phyloP scores from a whole-genome alignment of 495 filamentous ascomycete species.

The Barbatosphaeria neglecta region DNA sequence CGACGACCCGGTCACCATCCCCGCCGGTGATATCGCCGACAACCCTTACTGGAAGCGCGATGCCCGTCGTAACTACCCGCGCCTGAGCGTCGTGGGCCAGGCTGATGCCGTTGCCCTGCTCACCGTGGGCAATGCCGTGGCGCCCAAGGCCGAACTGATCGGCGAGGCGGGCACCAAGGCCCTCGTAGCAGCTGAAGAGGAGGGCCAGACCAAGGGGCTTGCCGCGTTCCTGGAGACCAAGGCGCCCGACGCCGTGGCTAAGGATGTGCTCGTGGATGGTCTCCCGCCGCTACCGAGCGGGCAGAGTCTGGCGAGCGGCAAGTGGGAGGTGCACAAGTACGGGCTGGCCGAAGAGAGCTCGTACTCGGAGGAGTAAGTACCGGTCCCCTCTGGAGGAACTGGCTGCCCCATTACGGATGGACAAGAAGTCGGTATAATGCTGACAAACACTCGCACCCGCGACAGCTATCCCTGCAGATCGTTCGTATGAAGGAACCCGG shows the following conservation, averaged over 20 bases:
- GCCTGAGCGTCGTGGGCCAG: slow-evolving; percentile 67
- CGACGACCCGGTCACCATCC: slow-evolving; percentile 80
- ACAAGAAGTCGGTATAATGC: too few species aligned
- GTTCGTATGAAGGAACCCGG: slow-evolving; percentile 10
- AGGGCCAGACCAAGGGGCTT: slow-evolving; percentile 59
- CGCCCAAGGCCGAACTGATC: slow-evolving; percentile 69
- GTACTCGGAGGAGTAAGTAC: slow-evolving; percentile 46
- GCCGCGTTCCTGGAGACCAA: slow-evolving; percentile 60
- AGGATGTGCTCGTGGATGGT: slow-evolving; percentile 59
- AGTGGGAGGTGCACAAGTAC: slow-evolving; percentile 45
- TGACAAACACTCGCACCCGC: too few species aligned
- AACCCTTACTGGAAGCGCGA: slow-evolving; percentile 99
- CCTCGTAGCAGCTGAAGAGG: slow-evolving; percentile 66
- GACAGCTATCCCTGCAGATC: slow-evolving; percentile 27
- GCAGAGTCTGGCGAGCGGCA: slow-evolving; percentile 29
- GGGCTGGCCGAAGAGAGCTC: slow-evolving; percentile 41
- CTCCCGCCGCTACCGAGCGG: slow-evolving; percentile 75
- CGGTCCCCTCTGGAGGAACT: too few species aligned
- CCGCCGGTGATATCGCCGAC: slow-evolving; percentile 90
- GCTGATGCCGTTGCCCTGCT: slow-evolving; percentile 77
- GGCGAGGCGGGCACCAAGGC: slow-evolving; percentile 76
- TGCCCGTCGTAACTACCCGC: slow-evolving; percentile 73
- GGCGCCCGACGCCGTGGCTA: slow-evolving; percentile 43
- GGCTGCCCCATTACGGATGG: too few species aligned
- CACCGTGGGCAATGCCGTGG: slow-evolving; percentile 69